These are phyloP conservation scores for Arctium minus DNA, from an alignment of 129 eudicot species.

Conservation along the genomic window DNA sequence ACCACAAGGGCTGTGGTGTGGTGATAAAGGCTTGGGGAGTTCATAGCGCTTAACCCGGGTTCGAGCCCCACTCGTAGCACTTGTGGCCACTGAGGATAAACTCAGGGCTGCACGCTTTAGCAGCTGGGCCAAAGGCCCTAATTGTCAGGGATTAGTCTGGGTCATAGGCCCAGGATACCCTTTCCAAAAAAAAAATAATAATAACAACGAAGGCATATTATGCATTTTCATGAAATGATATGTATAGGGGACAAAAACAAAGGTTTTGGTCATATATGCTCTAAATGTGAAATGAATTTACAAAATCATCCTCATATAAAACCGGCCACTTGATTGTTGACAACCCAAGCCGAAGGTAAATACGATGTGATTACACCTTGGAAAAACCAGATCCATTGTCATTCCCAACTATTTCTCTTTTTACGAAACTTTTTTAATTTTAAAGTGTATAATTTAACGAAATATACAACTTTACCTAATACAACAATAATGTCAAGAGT, in stretches of 20 bases:
- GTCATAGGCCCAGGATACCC: too few relatives aligned
- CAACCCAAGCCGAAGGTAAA: neutral
- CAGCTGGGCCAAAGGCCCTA: too few relatives aligned
- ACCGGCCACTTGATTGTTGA: neutral
- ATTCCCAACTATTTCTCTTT: neutral
- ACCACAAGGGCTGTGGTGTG: too few relatives aligned
- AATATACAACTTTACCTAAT: constrained; percentile 8
- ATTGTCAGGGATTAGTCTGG: too few relatives aligned
- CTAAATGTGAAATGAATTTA: neutral
- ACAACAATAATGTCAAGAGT: constrained; percentile 5
- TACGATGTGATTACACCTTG: neutral
- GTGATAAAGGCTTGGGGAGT: too few relatives aligned
- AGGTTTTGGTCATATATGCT: neutral
- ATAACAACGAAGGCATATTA: neutral
- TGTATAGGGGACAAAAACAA: neutral
- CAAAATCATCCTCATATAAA: neutral
- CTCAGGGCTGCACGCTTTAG: too few relatives aligned
- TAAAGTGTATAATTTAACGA: neutral
- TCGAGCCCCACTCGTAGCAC: too few relatives aligned
- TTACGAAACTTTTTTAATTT: neutral
- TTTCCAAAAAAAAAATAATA: too few relatives aligned
- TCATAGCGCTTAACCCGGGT: too few relatives aligned
- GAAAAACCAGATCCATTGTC: neutral
- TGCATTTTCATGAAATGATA: neutral
- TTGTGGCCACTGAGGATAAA: too few relatives aligned